Evolutionary conservation across 78 protist genomes (phyloP).

Genomic region (Polysphondylium violaceum): DNA sequence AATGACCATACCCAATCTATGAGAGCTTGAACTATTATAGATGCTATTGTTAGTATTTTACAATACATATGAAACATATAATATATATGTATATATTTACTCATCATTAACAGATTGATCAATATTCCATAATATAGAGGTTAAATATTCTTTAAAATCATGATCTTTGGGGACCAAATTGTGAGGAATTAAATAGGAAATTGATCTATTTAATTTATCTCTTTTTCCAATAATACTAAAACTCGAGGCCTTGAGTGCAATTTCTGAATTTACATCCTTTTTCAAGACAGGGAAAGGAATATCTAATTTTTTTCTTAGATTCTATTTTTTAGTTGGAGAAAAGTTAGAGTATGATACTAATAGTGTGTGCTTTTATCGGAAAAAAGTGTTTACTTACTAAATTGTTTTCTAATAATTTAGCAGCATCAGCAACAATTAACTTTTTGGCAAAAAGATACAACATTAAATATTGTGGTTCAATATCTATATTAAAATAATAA

Average conservation of each 20-base stretch:
- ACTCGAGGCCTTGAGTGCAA: conserved; percentile 42
- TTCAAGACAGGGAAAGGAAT: conserved; percentile 48
- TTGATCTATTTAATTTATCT: conserved; percentile 3
- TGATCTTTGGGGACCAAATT: conserved; percentile 35
- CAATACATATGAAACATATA: too few species aligned
- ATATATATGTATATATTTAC: neutral
- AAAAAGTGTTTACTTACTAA: too few species aligned
- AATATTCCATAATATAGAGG: conserved; percentile 19
- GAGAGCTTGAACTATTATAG: neutral
- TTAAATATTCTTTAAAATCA: conserved; percentile 14
- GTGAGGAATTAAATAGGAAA: conserved; percentile 31
- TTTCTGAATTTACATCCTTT: conserved; percentile 18
- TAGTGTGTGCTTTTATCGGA: too few species aligned
- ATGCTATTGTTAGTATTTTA: too few species aligned
- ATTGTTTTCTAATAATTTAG: conserved; percentile 14
- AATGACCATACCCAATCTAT: conserved; percentile 32
- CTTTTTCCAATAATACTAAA: neutral
- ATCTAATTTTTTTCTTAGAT: conserved; percentile 29
- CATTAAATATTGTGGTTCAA: conserved; percentile 39
- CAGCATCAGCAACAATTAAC: conserved; percentile 34
- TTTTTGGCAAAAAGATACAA: conserved; percentile 42
- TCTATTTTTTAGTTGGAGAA: too few species aligned
- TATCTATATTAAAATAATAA: too few species aligned
- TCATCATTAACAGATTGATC: conserved; percentile 26
- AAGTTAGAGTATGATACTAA: too few species aligned